Base-by-base conservation (phyloP, 257 asterid genomes). In the Gentiana straminea region DNA sequence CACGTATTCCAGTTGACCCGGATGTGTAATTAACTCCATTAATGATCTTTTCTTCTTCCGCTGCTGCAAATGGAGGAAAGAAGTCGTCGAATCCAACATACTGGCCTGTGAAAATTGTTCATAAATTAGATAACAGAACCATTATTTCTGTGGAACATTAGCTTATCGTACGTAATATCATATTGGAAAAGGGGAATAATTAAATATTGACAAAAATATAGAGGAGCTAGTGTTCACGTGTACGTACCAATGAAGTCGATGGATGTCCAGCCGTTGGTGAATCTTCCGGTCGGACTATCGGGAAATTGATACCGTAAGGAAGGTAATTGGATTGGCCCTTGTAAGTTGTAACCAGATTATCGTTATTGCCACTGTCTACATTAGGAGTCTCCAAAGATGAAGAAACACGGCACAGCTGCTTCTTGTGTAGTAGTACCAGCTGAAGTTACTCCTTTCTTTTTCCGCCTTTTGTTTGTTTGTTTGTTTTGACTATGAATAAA, bases 261-360 rank as follows among this genome's bases (percentile, higher is more conserved):
- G 5, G 51, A 12, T n/a, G 55, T 67, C 0, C 60, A 57, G 5
- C 70, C 70, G 2, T 72, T 81, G 66, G 84, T 74, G 71, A 80
- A 80, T 75, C 94, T 70, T 13, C 89, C 94, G 10, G 80, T 80
- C 0, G 78, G 64, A 3, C 81, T 81, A 7, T 44, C 2, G 72
- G 81, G 9, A 81, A 83, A 74, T 83, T 86, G 32, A 68, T 49
- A 0, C 86, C 93, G 13, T 83, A 83, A 58, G 94, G 94, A 3
- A 35, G 39, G 54, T 74, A 79, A 32, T 83, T 67, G 0, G 49
- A 78, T 24, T 24, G 24, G 24, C 24, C 45, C 68, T 65, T 81
- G 1, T 81, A 73, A 7, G 0, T 11, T 1, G 94, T 76, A 2
- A 0, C 3, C 3, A 83, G 86, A 1, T 62, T 4, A 33, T 81